A percentile compares a stretch with the other conserved stretches of the same genome.
phyloP scores from a whole-genome alignment of 2,329 filamentous ascomycete species.

The Ceratocystis smalleyi region DNA sequence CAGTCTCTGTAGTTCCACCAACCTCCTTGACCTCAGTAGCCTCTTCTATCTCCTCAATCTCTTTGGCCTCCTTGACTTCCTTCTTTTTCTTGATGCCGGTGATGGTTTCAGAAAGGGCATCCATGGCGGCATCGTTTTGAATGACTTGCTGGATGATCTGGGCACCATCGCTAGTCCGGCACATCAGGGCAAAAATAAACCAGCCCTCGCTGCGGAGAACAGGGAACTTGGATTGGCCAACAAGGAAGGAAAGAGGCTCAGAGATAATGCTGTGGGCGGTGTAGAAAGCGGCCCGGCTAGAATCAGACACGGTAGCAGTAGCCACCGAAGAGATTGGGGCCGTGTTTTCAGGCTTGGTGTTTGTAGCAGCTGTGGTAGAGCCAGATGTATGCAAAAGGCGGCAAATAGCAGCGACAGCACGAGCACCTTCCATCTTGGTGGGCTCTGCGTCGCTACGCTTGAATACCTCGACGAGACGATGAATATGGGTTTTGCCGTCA shows the following conservation, averaged over 20 bases:
- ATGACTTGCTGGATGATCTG: slow-evolving; percentile 31
- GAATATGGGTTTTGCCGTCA: slow-evolving; percentile 6
- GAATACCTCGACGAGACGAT: slow-evolving; percentile 27
- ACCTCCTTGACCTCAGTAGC: slow-evolving; percentile 9
- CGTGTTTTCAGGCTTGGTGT: neutral
- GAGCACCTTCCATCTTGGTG: slow-evolving; percentile 43
- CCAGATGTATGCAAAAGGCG: slow-evolving; percentile 33
- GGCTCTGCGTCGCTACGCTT: slow-evolving; percentile 31
- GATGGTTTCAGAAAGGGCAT: slow-evolving; percentile 7
- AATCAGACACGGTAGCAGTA: slow-evolving; percentile 15
- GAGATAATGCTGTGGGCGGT: slow-evolving; percentile 28
- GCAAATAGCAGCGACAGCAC: slow-evolving; percentile 37
- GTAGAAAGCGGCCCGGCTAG: slow-evolving; percentile 30
- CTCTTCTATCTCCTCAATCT: neutral
- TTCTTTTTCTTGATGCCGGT: slow-evolving; percentile 10
- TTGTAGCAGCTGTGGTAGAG: slow-evolving; percentile 21
- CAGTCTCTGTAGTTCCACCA: neutral
- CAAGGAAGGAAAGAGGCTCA: slow-evolving; percentile 34
- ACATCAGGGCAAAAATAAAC: slow-evolving; percentile 48
- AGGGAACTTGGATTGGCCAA: slow-evolving; percentile 43
- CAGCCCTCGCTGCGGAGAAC: slow-evolving; percentile 44
- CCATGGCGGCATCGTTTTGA: slow-evolving; percentile 17
- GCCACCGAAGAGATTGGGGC: slow-evolving; percentile 12
- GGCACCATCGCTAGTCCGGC: slow-evolving; percentile 35
- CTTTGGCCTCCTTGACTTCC: slow-evolving; percentile 14